Percentiles rank a stretch among this genome's conserved stretches.
Evolutionary conservation across 2,329 filamentous ascomycete genomes (phyloP).

Genomic region (Diplodia intermedia): DNA sequence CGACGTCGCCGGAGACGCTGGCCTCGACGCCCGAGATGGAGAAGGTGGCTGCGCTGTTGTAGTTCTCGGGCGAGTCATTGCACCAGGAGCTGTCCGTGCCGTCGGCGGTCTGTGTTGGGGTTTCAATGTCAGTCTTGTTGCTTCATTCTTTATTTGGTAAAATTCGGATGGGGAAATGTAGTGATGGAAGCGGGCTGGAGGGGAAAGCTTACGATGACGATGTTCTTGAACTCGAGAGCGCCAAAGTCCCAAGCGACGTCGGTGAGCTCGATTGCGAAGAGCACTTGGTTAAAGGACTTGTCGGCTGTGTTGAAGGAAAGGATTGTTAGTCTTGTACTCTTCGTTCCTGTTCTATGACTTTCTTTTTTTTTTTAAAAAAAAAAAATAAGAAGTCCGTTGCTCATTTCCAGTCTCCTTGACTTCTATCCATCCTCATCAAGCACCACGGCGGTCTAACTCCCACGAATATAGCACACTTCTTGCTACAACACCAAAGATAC

Average conservation of each 20-base stretch:
- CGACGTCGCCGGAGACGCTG: constrained; percentile 41
- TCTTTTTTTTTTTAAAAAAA: no score
- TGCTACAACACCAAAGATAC: no score
- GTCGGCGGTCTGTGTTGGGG: constrained; percentile 33
- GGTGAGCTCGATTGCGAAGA: constrained; percentile 53
- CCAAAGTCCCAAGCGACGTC: constrained; percentile 52
- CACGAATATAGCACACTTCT: no score
- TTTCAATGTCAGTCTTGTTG: not conserved
- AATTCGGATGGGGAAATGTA: not conserved
- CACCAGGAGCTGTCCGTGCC: constrained; percentile 37
- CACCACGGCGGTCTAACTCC: no score
- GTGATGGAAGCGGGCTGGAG: not conserved
- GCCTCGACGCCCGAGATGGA: constrained; percentile 46
- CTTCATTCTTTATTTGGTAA: constrained; percentile 23
- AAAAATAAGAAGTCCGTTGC: no score
- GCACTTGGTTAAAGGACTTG: constrained; percentile 52
- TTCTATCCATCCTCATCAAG: not conserved
- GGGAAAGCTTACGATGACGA: constrained; percentile 38
- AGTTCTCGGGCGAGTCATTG: constrained; percentile 47
- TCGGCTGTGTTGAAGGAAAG: constrained; percentile 34
- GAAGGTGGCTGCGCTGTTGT: constrained; percentile 48
- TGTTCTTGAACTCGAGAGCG: constrained; percentile 44
- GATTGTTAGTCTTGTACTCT: not conserved
- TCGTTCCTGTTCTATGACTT: no score
- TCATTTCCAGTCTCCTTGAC: no score